Conservation (phyloP, 805 yeast species). For the Helenozyma rhizophorensis region DNA sequence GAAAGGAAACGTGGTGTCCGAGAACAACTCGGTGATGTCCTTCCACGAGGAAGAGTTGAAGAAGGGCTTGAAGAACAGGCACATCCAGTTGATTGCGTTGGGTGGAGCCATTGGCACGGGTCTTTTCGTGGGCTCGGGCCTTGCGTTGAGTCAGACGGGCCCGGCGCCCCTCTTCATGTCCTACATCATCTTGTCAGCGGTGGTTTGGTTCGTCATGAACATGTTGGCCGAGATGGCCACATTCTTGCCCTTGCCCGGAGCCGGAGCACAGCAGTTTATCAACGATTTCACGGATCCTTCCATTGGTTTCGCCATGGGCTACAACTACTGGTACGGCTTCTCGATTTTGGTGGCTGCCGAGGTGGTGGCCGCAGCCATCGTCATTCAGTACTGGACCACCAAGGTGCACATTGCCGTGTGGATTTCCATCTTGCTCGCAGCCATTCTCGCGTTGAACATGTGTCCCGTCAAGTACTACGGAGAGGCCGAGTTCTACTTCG, state of each 20-base stretch:
- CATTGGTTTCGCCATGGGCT: slow-evolving; percentile 17
- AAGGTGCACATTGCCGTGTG: slow-evolving; percentile 33
- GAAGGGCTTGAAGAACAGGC: slow-evolving; percentile 19
- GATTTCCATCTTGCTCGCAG: slow-evolving; percentile 28
- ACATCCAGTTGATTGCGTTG: slow-evolving; percentile 19
- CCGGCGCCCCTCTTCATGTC: slow-evolving; percentile 18
- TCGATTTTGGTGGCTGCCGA: slow-evolving; percentile 17
- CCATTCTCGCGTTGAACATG: slow-evolving; percentile 10
- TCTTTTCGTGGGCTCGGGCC: slow-evolving; percentile 18
- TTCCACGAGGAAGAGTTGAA: slow-evolving; percentile 11
- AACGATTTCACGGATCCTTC: slow-evolving; percentile 15
- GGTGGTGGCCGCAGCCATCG: slow-evolving; percentile 15
- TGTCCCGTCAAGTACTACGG: slow-evolving; percentile 16
- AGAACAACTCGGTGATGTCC: slow-evolving; percentile 13
- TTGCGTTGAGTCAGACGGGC: slow-evolving; percentile 12
- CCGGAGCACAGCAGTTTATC: slow-evolving; percentile 18
- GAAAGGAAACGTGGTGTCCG: slow-evolving; percentile 13
- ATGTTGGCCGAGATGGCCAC: slow-evolving; percentile 20
- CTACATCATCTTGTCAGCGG: slow-evolving; percentile 13
- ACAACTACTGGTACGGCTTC: slow-evolving; percentile 18
- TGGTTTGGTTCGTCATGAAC: slow-evolving; percentile 20
- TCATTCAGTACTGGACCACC: slow-evolving; percentile 17
- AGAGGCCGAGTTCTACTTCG: slow-evolving; percentile 17
- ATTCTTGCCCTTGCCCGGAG: slow-evolving; percentile 19
- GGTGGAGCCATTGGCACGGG: slow-evolving; percentile 22